Percentiles rank a stretch among this genome's conserved stretches.
Conservation (phyloP, 345 rosid genomes). For the Melaleuca alternifolia region DNA sequence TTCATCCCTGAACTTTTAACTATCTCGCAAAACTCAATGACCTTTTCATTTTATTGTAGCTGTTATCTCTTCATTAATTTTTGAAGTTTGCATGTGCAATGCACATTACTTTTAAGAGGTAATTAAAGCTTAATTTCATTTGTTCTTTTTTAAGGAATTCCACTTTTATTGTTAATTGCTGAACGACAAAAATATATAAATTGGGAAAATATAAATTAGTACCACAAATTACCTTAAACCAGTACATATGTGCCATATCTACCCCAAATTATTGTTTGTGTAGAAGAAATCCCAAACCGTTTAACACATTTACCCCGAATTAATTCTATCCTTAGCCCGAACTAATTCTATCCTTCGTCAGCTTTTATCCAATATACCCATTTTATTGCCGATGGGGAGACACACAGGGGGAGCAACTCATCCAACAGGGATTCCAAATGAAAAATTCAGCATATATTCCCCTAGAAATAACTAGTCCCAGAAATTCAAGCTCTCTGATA, state of each 20-base stretch:
- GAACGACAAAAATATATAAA: not conserved
- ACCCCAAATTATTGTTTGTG: too few species aligned
- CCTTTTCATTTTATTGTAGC: too few species aligned
- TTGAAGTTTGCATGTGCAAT: not conserved
- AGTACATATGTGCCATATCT: too few species aligned
- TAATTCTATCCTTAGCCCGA: not conserved
- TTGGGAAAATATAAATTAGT: not conserved
- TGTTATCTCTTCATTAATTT: not conserved
- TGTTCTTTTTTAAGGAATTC: not conserved
- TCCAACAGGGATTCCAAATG: too few species aligned
- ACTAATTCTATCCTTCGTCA: not conserved
- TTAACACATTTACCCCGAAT: not conserved
- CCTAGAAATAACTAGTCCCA: not conserved
- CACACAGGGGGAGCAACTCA: not conserved
- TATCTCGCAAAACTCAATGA: too few species aligned
- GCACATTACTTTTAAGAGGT: not conserved
- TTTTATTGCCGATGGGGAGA: rapidly evolving
- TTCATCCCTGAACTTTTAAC: too few species aligned
- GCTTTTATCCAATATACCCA: not conserved
- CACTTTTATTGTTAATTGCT: not conserved
- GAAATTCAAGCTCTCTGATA: not conserved
- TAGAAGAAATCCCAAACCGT: too few species aligned
- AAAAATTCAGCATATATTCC: too few species aligned
- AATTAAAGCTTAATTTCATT: not conserved
- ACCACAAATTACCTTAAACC: not conserved